These are phyloP conservation scores for Gautieria morchelliformis DNA, from an alignment of 768 basidiomycete genomes.

Conservation along the genomic window DNA sequence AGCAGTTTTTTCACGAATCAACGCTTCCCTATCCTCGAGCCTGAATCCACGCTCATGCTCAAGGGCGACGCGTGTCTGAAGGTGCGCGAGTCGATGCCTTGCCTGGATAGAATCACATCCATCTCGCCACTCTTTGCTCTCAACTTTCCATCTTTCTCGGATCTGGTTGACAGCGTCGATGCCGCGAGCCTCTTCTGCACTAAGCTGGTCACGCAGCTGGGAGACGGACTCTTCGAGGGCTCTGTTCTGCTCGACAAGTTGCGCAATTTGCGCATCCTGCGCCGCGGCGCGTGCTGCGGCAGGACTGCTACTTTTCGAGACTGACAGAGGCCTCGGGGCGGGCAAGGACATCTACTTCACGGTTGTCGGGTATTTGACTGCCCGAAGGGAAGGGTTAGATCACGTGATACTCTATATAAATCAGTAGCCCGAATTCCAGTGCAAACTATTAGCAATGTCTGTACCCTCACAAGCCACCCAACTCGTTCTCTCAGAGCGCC, in stretches of 20 bases:
- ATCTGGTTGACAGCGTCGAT: constrained; percentile 33
- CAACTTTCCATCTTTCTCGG: constrained; percentile 40
- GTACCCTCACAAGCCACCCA: constrained; percentile 5
- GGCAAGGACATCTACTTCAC: neutral
- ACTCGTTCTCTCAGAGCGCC: constrained; percentile 1
- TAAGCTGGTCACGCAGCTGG: constrained; percentile 41
- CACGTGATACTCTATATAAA: too few relatives aligned
- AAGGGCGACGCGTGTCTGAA: constrained; percentile 42
- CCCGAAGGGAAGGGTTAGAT: too few relatives aligned
- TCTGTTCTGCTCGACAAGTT: constrained; percentile 60
- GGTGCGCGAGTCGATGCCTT: constrained; percentile 56
- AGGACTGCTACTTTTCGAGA: constrained; percentile 16
- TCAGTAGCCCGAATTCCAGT: too few relatives aligned
- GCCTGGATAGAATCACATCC: constrained; percentile 55
- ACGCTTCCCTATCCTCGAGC: constrained; percentile 43
- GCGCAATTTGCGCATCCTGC: constrained; percentile 60
- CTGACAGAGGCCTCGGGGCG: neutral
- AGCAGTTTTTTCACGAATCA: constrained; percentile 48
- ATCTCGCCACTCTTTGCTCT: constrained; percentile 50
- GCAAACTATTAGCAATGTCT: too few relatives aligned
- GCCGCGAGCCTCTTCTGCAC: constrained; percentile 32
- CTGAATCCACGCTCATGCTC: constrained; percentile 43
- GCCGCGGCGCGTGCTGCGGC: constrained; percentile 45
- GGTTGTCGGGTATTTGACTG: too few relatives aligned
- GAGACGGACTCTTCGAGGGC: constrained; percentile 52